phyloP scores from a whole-genome alignment of 2,329 filamentous ascomycete genomes.

The Neonectria coccinea region DNA sequence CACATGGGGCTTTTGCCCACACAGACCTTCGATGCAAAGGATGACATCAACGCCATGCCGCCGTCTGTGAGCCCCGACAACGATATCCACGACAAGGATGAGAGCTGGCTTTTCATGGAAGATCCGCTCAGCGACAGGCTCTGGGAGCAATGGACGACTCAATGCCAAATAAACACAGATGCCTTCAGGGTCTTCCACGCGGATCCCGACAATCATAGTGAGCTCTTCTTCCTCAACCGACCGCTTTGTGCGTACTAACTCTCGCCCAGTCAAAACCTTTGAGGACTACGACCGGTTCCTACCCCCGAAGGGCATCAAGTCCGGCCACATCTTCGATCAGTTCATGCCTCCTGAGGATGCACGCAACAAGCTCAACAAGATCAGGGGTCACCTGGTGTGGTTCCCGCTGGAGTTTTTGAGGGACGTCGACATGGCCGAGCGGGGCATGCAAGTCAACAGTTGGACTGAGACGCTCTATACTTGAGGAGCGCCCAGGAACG shows the following conservation, averaged over 20 bases:
- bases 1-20: conserved; percentile 85
- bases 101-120: conserved; percentile 73
- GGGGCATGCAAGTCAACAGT: conserved; percentile 85
- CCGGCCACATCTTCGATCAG: conserved; percentile 88
- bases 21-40: conserved; percentile 74
- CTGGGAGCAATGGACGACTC: conserved; percentile 75
- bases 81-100: conserved; percentile 69
- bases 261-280: conserved; percentile 78
- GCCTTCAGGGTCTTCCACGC: conserved; percentile 86
- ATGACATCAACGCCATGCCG: conserved; percentile 80
- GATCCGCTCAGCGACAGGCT: conserved; percentile 77
- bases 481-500: conserved; percentile 49
- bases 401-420: conserved; percentile 91
- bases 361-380: conserved; percentile 78
- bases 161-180: conserved; percentile 77
- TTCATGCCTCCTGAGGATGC: conserved; percentile 80
- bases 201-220: conserved; percentile 88
- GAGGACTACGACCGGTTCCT: conserved; percentile 88
- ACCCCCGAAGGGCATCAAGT: conserved; percentile 75
- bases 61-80: conserved; percentile 76
- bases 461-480: conserved; percentile 91
- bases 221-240: conserved; percentile 38
- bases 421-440: conserved; percentile 90
- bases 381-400: conserved; percentile 93
- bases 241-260: conserved; percentile 23